These are phyloP conservation scores for Psilocybe cyanescens DNA, from an alignment of 768 basidiomycete genomes.

Conservation along the genomic window DNA sequence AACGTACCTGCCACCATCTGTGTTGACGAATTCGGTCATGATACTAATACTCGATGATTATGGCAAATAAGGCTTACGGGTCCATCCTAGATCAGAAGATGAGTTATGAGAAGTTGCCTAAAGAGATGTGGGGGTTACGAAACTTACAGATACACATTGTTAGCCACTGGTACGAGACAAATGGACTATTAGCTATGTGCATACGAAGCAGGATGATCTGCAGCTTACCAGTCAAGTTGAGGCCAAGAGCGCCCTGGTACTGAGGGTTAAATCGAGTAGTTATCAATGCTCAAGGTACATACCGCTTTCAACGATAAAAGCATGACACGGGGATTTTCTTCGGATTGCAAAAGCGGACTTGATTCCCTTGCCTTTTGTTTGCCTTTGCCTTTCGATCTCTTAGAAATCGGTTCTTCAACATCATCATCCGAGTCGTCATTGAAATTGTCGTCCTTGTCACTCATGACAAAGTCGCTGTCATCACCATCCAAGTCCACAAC, in stretches of 20 bases:
- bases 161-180: constrained; percentile 54
- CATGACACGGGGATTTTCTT: constrained; percentile 75
- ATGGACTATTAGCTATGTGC: not conserved
- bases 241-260: constrained; percentile 71
- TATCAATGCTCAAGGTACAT: constrained; percentile 17
- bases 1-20: constrained; percentile 78
- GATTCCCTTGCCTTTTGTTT: constrained; percentile 35
- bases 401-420: constrained; percentile 11
- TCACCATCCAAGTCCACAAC: constrained; percentile 23
- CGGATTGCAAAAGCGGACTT: constrained; percentile 21
- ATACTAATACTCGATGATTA: not conserved
- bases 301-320: constrained; percentile 83
- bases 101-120: constrained; percentile 4
- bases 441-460: constrained; percentile 27
- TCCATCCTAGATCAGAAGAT: constrained; percentile 62
- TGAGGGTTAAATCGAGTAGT: constrained; percentile 16
- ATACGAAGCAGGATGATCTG: not conserved
- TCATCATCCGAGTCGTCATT: constrained; percentile 36
- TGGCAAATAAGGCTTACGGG: constrained; percentile 54
- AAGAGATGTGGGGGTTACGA: not conserved
- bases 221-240: constrained; percentile 71
- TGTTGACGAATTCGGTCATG: not conserved
- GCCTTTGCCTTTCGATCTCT: constrained; percentile 35
- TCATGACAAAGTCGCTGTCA: constrained; percentile 40
- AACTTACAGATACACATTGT: constrained; percentile 81